phyloP scores from a whole-genome alignment of 1,284 basidiomycete species.

The Heterobasidion annosum region DNA sequence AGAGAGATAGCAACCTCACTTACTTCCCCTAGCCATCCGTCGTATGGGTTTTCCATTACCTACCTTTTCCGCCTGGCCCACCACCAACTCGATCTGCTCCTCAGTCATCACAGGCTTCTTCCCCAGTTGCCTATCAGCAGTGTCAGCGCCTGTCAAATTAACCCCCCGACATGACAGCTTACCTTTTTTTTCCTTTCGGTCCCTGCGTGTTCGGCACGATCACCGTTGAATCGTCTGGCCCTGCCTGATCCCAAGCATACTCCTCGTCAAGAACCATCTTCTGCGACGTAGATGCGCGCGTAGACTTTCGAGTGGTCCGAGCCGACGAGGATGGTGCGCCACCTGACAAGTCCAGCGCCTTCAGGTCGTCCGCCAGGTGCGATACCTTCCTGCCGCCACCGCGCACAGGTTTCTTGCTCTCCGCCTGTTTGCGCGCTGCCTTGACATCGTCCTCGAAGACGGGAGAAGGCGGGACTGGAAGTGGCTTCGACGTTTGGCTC shows the following conservation, averaged over 20 bases:
- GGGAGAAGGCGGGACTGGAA: slow-evolving; percentile 7
- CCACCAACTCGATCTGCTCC: slow-evolving; percentile 29
- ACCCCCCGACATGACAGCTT: not conserved
- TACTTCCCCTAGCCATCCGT: slow-evolving; percentile 13
- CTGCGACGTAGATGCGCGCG: not conserved
- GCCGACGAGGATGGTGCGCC: not conserved
- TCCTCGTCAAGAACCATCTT: not conserved
- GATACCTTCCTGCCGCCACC: slow-evolving; percentile 7
- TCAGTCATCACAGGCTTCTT: slow-evolving; percentile 33
- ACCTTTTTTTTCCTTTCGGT: slow-evolving; percentile 32
- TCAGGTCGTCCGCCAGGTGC: slow-evolving; percentile 7
- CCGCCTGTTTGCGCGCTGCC: not conserved
- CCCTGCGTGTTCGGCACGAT: slow-evolving; percentile 20
- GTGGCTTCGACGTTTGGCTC: not conserved
- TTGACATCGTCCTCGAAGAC: slow-evolving; percentile 16
- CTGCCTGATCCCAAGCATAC: slow-evolving; percentile 5
- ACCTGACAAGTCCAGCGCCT: slow-evolving; percentile 3
- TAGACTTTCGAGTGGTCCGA: not conserved
- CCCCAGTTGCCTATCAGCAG: slow-evolving; percentile 26
- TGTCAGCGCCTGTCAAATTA: not conserved
- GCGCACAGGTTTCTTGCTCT: not conserved
- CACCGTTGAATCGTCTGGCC: slow-evolving; percentile 18
- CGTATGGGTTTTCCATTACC: slow-evolving; percentile 7
- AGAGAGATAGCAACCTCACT: slow-evolving; percentile 1
- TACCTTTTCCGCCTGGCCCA: slow-evolving; percentile 9